Evolutionary conservation across 2,329 filamentous ascomycete species (phyloP), one percentile per base, ranked within the genome.

Genomic region (Emericellopsis atlantica): DNA sequence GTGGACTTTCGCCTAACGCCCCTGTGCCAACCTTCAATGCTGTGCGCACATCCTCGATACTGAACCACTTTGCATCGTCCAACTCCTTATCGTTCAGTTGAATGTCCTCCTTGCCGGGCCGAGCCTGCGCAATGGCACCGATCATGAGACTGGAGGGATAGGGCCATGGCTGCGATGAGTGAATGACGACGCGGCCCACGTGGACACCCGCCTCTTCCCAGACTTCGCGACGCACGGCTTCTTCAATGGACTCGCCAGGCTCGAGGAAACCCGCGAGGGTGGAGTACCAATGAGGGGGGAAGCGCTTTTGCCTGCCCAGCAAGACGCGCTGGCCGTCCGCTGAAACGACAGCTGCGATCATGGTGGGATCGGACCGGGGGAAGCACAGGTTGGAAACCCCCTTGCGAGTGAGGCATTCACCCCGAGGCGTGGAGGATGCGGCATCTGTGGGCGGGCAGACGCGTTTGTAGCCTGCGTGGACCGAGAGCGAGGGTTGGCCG

Each of bases 281-380:
- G 51, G 79, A 86, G 68, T 90, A 95, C 85, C 84, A 95, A 58
- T 84, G 58, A 2, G 75, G 69, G 1, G 92, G 92, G 73, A 81
- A 98, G 40, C 85, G 75, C 61, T 84, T 84, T 54, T 85, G 79
- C 12, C 92, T 80, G 32, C 92, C 92, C 1, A 98, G 80, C 7
- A 98, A 75, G 32, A 95, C 65, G 45, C 78, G 76, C 48, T 80
- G 74, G 39, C 83, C 83, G 50, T 93, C 85, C 39, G 80, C 70
- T 40, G 84, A 93, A 26, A 96, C 76, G 10, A 95, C 81, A 1
- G 89, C 90, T 64, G 93, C 89, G 62, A 98, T 98, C 58, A 96
- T 88, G 23, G 87, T 94, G 1, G 89, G 88, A 52, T 95, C 89
- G 2, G 90, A 95, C 39, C 89, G 78, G 3, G 90, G 90, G 69